Evolutionary conservation across 257 asterid species (phyloP), one percentile per base, ranked within the genome.

Genomic region (Thymus quinquecostatus): DNA sequence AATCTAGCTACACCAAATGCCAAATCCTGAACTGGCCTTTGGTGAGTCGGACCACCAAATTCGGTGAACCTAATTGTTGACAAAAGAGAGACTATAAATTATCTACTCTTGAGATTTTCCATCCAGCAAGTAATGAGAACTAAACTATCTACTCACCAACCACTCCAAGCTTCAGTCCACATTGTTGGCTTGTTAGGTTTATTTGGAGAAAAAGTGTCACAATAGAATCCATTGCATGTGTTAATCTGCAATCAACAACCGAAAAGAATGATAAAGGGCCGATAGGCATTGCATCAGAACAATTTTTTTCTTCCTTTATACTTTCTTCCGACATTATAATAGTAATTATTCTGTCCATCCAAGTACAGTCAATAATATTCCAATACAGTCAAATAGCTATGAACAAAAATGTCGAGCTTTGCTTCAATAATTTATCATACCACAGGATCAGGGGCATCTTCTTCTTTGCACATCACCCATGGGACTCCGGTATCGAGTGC

Each of bases 131-230:
- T 10, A 53, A 56, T 64, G 44, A 44, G 34, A 66, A 69, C 30
- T 68, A 47, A 38, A 66, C 41, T 13, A 34, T 30, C 12, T 10
- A 10, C 79, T 51, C 73, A 89, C 98, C 97, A 94, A 61, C 99
- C 95, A 71, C 85, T 94, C 99, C 99, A 94, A 64, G 96, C 97
- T 79, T 94, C 99, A 0, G 99, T 94, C 99, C 99, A 94, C 28
- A 94, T 89, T 4, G 90, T 76, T 36, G 99, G 99, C 79, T 94
- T 94, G 83, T 89, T 84, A 50, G 92, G 87, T 79, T 74, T 83
- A 84, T 94, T 94, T 36, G 99, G 99, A 54, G 82, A 49, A 80
- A 94, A 91, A 59, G 81, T 55, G 82, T 91, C 95, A 74, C 98
- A 88, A 50, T 91, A 91, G 91, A 94, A 91, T 30, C 99, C 99